Percentiles rank a stretch among this genome's conserved stretches.
Conservation (phyloP, 345 rosid species). For the Lepidium didymum region DNA sequence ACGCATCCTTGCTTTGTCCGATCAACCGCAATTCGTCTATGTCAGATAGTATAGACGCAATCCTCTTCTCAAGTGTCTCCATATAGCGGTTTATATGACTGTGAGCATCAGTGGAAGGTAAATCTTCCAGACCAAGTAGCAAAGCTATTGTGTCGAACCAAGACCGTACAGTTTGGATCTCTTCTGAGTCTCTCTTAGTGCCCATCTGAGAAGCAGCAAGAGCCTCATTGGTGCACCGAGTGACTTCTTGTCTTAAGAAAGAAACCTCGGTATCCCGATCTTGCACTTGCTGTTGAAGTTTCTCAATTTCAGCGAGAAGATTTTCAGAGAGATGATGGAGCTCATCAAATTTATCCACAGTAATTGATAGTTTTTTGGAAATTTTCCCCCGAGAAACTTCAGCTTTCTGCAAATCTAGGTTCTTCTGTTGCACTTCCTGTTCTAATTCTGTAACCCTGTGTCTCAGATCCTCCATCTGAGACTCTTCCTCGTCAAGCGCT, state of each 20-base stretch:
- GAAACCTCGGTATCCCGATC: slow-evolving; percentile 90
- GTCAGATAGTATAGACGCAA: slow-evolving; percentile 52
- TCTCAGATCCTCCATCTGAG: slow-evolving; percentile 73
- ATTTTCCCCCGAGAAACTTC: slow-evolving; percentile 79
- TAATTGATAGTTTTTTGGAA: slow-evolving; percentile 71
- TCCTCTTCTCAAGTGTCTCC: slow-evolving; percentile 57
- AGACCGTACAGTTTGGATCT: slow-evolving; percentile 44
- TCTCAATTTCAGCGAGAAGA: slow-evolving; percentile 80
- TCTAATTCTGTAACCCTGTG: slow-evolving; percentile 55
- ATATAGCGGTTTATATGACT: slow-evolving; percentile 38
- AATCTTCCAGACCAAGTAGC: slow-evolving; percentile 35
- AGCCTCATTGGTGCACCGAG: slow-evolving; percentile 85
- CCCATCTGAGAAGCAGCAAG: slow-evolving; percentile 64
- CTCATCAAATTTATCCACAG: slow-evolving; percentile 86
- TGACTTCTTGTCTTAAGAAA: slow-evolving; percentile 94
- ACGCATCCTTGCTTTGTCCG: slow-evolving; percentile 52
- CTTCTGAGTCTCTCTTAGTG: slow-evolving; percentile 48
- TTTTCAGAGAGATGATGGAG: slow-evolving; percentile 83
- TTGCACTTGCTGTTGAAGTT: slow-evolving; percentile 74
- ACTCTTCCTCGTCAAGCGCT: slow-evolving; percentile 97
- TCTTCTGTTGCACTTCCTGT: slow-evolving; percentile 53
- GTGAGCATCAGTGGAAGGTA: slow-evolving; percentile 34
- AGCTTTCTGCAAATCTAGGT: slow-evolving; percentile 57
- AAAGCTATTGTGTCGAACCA: slow-evolving; percentile 59
- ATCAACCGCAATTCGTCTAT: slow-evolving; percentile 41